phyloP scores from a whole-genome alignment of 1,284 basidiomycete genomes.

The Cryptococcus sp. region DNA sequence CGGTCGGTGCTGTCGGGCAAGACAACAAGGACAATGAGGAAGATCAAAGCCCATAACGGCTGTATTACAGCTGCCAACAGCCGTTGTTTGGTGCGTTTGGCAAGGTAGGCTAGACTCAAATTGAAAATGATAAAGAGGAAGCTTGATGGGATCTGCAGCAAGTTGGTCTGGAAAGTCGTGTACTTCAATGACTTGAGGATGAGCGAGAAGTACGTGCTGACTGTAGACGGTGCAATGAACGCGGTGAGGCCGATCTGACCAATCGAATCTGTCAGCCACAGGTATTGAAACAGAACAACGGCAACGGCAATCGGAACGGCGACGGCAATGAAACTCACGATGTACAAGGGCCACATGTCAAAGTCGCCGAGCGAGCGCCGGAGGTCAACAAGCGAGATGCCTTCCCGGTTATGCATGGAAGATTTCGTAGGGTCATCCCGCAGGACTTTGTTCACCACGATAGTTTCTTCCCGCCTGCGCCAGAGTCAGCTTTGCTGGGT shows the following conservation, averaged over 20 bases:
- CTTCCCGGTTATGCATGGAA: conserved; percentile 56
- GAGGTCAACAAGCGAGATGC: conserved; percentile 47
- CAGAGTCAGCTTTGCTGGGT: background rate
- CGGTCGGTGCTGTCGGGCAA: conserved; percentile 25
- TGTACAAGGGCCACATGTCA: conserved; percentile 60
- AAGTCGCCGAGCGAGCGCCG: conserved; percentile 58
- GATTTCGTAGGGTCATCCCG: conserved; percentile 55
- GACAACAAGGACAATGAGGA: conserved; percentile 30
- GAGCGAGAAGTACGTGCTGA: conserved; percentile 60
- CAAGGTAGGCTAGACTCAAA: conserved; percentile 32
- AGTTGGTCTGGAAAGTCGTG: conserved; percentile 63
- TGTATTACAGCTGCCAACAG: conserved; percentile 21
- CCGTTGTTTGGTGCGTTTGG: conserved; percentile 36
- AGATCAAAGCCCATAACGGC: conserved; percentile 37
- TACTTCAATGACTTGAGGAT: conserved; percentile 59
- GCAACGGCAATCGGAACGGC: conserved; percentile 48
- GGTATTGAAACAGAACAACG: conserved; percentile 45
- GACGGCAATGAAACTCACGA: conserved; percentile 38
- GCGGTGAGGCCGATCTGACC: conserved; percentile 48
- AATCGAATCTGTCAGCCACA: conserved; percentile 6
- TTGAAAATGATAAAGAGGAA: conserved; percentile 44
- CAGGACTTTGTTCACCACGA: conserved; percentile 55
- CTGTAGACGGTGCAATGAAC: conserved; percentile 35
- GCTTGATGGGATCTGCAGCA: conserved; percentile 58
- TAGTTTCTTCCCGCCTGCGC: conserved; percentile 47